A percentile compares a stretch with the other conserved stretches of the same genome.
phyloP scores from a whole-genome alignment of 179 eudicot species.

The Gypsophila paniculata region DNA sequence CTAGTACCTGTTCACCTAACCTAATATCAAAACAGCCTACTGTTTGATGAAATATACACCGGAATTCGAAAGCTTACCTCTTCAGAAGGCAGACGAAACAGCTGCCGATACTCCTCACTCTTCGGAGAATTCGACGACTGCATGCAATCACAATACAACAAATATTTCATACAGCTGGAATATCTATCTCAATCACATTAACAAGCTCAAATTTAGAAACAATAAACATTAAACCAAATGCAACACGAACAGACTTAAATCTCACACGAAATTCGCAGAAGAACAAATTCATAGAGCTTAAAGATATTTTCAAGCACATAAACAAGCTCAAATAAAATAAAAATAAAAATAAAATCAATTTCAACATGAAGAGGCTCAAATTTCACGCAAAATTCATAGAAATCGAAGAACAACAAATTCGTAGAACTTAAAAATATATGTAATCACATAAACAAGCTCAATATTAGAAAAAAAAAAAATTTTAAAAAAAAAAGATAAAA shows the following conservation, averaged over 20 bases:
- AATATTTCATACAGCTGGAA: background rate
- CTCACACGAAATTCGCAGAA: background rate
- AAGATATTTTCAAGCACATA: background rate
- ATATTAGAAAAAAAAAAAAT: background rate
- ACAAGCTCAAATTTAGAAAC: slow-evolving; percentile 3
- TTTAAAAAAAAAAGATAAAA: too few species aligned
- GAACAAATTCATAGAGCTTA: background rate
- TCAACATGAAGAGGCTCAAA: slow-evolving; percentile 1
- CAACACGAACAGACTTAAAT: background rate
- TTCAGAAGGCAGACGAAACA: slow-evolving; percentile 66
- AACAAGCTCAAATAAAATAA: background rate
- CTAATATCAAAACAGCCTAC: background rate
- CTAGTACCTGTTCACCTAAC: background rate
- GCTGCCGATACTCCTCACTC: slow-evolving; percentile 73
- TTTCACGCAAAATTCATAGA: background rate
- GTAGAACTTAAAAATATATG: background rate
- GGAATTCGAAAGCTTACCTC: slow-evolving; percentile 46
- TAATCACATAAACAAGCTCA: slow-evolving; percentile 6
- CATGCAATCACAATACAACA: slow-evolving; percentile 15
- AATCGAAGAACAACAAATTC: background rate
- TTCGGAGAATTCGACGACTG: slow-evolving; percentile 42
- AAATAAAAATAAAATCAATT: too few species aligned
- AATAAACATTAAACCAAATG: background rate
- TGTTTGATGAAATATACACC: background rate
- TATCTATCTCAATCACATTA: background rate